These are phyloP conservation scores for Pseudopyricularia cyperi DNA, from an alignment of 2,329 filamentous ascomycete species.

Conservation along the genomic window DNA sequence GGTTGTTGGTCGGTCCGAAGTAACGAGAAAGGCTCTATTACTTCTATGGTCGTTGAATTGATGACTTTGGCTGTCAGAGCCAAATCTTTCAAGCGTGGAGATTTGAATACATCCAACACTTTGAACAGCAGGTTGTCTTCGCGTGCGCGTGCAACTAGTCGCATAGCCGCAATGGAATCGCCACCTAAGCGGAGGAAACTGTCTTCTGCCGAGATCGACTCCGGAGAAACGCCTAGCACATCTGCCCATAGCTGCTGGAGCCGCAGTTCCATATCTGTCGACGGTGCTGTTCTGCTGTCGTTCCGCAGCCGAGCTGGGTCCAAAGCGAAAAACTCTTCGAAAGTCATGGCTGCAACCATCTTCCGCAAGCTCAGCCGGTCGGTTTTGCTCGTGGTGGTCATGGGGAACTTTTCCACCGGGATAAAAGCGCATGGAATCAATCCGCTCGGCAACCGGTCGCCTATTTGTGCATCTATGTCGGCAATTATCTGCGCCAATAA, in stretches of 20 bases:
- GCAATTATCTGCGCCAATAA: not conserved
- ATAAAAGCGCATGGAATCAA: not conserved
- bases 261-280: not conserved
- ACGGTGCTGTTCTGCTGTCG: not conserved
- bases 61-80: not conserved
- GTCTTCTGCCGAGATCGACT: constrained; percentile 24
- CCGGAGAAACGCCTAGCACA: constrained; percentile 17
- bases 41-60: not conserved
- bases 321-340: not conserved
- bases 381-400: not conserved
- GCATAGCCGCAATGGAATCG: constrained; percentile 35
- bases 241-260: constrained; percentile 18
- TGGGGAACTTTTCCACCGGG: not conserved
- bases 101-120: constrained; percentile 30
- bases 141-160: constrained; percentile 27
- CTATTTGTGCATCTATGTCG: not conserved
- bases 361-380: not conserved
- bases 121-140: constrained; percentile 23
- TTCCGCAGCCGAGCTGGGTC: not conserved
- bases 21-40: not conserved
- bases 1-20: not conserved
- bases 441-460: not conserved
- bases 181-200: constrained; percentile 36
- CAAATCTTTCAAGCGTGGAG: not conserved
- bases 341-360: not conserved